Conservation (phyloP, 495 filamentous ascomycete genomes). For the Daldinia grandis region DNA sequence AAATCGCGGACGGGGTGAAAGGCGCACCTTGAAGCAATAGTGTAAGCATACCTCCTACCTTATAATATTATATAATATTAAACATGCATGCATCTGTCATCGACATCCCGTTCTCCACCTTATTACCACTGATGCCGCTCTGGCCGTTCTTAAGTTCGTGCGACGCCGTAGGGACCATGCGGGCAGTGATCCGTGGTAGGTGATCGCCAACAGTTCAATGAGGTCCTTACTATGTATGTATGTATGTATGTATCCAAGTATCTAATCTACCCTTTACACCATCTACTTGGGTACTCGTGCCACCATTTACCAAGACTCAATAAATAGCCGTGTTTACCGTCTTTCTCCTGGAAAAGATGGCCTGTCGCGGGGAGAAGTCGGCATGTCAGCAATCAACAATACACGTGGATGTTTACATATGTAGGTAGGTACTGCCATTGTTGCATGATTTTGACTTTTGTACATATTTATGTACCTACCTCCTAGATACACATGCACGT, state of each 20-base stretch:
- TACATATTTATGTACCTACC: no score
- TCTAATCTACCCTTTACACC: no score
- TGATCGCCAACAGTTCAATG: neutral
- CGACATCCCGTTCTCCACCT: constrained; percentile 24
- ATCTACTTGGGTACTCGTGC: no score
- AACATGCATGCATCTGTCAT: neutral
- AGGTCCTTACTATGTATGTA: no score
- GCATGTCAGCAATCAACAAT: neutral
- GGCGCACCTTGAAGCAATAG: neutral
- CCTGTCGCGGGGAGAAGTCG: constrained; percentile 1
- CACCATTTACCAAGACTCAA: constrained; percentile 2
- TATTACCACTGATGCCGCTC: constrained; percentile 23
- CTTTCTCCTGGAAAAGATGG: constrained; percentile 4
- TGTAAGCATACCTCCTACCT: no score
- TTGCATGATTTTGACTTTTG: constrained; percentile 29
- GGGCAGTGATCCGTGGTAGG: neutral
- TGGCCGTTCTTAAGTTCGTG: constrained; percentile 24
- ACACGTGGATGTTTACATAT: neutral
- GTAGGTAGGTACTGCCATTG: constrained; percentile 9
- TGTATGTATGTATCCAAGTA: no score
- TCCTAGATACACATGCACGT: no score
- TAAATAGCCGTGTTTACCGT: constrained; percentile 8
- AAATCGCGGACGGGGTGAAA: neutral
- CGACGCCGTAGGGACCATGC: constrained; percentile 2
- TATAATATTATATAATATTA: constrained; percentile 5